Conservation (phyloP, 345 rosid genomes). For the Aethionema arabicum region DNA sequence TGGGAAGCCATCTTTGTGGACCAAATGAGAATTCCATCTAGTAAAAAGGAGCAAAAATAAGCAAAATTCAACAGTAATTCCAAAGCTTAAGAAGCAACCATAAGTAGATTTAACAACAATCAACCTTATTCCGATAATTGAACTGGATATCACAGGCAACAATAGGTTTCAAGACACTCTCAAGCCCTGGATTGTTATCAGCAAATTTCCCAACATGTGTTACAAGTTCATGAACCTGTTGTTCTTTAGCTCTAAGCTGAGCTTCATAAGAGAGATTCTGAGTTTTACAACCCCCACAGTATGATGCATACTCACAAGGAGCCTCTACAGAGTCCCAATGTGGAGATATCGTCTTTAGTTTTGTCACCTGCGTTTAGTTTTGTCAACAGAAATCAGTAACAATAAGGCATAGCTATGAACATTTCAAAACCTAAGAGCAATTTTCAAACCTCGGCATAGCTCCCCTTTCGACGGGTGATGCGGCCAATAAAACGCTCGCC, state of each 20-base stretch:
- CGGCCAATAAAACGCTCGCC: constrained; percentile 92
- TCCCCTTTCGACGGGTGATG: constrained; percentile 75
- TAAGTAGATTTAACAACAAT: background rate
- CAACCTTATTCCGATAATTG: constrained; percentile 88
- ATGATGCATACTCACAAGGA: constrained; percentile 85
- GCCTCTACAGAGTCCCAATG: constrained; percentile 78
- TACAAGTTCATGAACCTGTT: constrained; percentile 68
- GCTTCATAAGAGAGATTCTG: constrained; percentile 81
- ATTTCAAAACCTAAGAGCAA: background rate
- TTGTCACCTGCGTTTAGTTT: constrained; percentile 49
- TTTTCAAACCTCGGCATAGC: constrained; percentile 69
- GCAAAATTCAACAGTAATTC: background rate
- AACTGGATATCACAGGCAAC: constrained; percentile 80
- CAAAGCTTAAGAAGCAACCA: constrained; percentile 10
- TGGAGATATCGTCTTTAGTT: constrained; percentile 69
- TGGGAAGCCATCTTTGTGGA: constrained; percentile 72
- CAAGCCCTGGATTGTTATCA: constrained; percentile 42
- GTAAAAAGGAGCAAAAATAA: background rate
- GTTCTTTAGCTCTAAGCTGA: constrained; percentile 83
- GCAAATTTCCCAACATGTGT: constrained; percentile 72
- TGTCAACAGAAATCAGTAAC: background rate
- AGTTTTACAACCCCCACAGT: constrained; percentile 87
- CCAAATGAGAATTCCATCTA: constrained; percentile 98
- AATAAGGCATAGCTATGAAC: background rate
- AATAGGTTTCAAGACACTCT: constrained; percentile 63